These are phyloP conservation scores for Coemansia erecta DNA, from an alignment of 192 early-diverging fungal species.

Conservation along the genomic window DNA sequence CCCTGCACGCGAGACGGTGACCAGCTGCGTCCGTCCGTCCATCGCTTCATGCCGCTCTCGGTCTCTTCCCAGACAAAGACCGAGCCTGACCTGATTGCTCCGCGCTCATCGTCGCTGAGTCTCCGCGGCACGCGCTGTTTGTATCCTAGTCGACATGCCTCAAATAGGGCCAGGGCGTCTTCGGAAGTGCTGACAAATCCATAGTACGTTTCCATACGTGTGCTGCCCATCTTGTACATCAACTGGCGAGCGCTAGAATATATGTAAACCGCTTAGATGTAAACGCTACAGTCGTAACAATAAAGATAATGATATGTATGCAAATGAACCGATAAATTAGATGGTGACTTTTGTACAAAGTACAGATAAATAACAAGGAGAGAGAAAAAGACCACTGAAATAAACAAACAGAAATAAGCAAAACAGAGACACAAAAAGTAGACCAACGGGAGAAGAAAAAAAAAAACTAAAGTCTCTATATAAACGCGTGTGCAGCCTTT, in stretches of 20 bases:
- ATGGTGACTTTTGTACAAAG: constrained; percentile 11
- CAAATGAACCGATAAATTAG: constrained; percentile 10
- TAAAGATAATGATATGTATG: constrained; percentile 5
- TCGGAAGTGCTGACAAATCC: constrained; percentile 84
- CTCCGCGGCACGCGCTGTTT: constrained; percentile 77
- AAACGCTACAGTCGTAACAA: too few species aligned
- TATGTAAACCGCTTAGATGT: neutral
- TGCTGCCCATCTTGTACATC: constrained; percentile 34
- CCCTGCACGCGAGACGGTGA: constrained; percentile 84
- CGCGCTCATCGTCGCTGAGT: constrained; percentile 79
- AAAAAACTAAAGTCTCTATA: neutral
- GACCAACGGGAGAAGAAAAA: neutral
- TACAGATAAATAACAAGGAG: constrained; percentile 10
- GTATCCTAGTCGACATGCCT: constrained; percentile 77
- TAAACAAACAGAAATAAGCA: constrained; percentile 4
- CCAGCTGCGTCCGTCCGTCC: constrained; percentile 92
- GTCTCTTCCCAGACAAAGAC: constrained; percentile 91
- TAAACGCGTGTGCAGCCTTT: neutral
- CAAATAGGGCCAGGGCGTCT: constrained; percentile 85
- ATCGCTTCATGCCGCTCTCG: constrained; percentile 87
- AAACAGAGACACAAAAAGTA: constrained; percentile 13
- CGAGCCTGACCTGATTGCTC: constrained; percentile 76
- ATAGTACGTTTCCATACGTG: constrained; percentile 76
- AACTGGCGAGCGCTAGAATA: constrained; percentile 10
- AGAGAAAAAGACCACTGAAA: constrained; percentile 4